Conservation (phyloP, 768 basidiomycete species). For the Tricholoma bakamatsutake region DNA sequence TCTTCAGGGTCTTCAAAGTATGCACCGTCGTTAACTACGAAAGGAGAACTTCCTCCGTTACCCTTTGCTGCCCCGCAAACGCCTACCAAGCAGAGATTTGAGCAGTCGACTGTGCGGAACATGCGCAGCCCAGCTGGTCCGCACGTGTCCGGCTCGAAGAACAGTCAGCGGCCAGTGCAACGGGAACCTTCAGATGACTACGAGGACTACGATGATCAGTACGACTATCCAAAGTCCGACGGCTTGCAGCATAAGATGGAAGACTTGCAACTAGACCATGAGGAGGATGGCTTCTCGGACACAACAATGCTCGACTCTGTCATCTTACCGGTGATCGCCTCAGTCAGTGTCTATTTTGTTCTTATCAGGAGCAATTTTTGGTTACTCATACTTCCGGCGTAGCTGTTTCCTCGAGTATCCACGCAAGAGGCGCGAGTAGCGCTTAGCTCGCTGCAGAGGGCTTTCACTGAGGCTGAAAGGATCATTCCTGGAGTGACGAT, state of each 20-base stretch:
- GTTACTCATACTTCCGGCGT: constrained; percentile 7
- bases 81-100: constrained; percentile 35
- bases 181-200: constrained; percentile 58
- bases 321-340: constrained; percentile 92
- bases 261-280: constrained; percentile 28
- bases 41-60: constrained; percentile 58
- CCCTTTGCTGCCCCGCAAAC: constrained; percentile 35
- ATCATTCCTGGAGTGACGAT: constrained; percentile 93
- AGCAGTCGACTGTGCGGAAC: constrained; percentile 69
- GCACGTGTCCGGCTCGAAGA: constrained; percentile 21
- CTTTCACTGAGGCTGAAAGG: constrained; percentile 92
- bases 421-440: constrained; percentile 89
- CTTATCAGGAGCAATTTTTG: neutral
- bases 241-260: constrained; percentile 43
- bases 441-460: constrained; percentile 79
- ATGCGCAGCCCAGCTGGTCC: constrained; percentile 26
- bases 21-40: constrained; percentile 43
- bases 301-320: constrained; percentile 96
- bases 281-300: constrained; percentile 62
- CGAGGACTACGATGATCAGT: constrained; percentile 59
- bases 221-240: constrained; percentile 40
- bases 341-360: constrained; percentile 47
- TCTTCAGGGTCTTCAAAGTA: constrained; percentile 31
- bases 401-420: constrained; percentile 91
- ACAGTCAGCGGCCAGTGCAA: constrained; percentile 25